phyloP scores from a whole-genome alignment of 768 basidiomycete genomes.

The Suillus ampliporus region DNA sequence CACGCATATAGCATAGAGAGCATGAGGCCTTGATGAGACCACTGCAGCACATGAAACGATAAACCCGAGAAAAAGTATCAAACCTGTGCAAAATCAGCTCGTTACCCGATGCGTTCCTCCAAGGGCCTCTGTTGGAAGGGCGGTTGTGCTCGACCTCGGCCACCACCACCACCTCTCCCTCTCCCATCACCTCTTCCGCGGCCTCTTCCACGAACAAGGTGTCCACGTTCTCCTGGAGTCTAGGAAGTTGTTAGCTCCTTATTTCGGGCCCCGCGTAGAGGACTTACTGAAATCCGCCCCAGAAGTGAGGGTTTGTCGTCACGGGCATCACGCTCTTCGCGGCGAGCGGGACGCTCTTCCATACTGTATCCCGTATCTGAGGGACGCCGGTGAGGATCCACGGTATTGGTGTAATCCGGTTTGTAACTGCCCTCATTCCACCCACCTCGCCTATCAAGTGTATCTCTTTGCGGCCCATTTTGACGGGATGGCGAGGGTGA shows the following conservation, averaged over 20 bases:
- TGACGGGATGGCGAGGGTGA: background rate
- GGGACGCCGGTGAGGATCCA: background rate
- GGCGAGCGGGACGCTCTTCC: background rate
- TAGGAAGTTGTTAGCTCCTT: slow-evolving; percentile 4
- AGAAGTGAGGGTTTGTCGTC: background rate
- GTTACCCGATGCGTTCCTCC: slow-evolving; percentile 24
- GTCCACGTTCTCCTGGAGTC: background rate
- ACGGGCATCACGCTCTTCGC: background rate
- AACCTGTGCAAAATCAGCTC: background rate
- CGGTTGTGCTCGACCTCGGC: slow-evolving; percentile 25
- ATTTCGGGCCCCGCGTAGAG: background rate
- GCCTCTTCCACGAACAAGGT: slow-evolving; percentile 12
- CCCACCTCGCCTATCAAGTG: background rate
- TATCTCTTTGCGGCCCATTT: background rate
- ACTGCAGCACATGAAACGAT: background rate
- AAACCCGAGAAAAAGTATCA: background rate
- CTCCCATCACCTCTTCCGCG: slow-evolving; percentile 29
- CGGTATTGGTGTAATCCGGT: background rate
- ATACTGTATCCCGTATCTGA: background rate
- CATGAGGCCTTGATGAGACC: background rate
- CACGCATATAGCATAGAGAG: background rate
- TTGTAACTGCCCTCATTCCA: background rate
- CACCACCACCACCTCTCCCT: slow-evolving; percentile 16
- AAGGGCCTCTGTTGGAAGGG: slow-evolving; percentile 24
- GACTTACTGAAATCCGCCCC: slow-evolving; percentile 1